Base-by-base conservation (phyloP, 2,329 filamentous ascomycete species). In the Beauveria rudraprayagi region DNA sequence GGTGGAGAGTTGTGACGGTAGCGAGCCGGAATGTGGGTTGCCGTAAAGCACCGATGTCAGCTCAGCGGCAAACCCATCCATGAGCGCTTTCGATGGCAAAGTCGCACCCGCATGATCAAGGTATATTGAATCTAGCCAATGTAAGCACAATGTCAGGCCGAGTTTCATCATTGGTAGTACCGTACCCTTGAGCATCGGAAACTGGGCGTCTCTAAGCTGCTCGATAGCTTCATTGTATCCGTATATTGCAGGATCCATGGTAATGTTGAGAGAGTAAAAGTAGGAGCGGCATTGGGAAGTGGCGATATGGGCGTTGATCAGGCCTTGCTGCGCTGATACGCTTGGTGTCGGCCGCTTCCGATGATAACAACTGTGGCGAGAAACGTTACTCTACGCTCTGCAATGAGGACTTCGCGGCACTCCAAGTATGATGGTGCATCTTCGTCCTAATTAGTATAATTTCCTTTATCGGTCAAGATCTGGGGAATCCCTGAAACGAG, bases 91-190 rank as follows among this genome's bases (percentile, higher is more conserved):
- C 47, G 91, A 80, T 70, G 89, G 91, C 1, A 89, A 78, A 0
- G 92, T 93, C n/a, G 91, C 90, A n/a, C 92, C 93, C 0, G 92
- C 92, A 87, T 97, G 92, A 68, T 97, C 93, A 61, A 97, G 86
- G 72, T 97, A 97, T 52, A 87, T 80, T 10, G 84, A 85, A 57
- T 83, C 90, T 93, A 60, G 6, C 37, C n/a, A 46, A 4, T 5
- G 24, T 59, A 22, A 59, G 47, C n/a, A 43, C 5, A 11, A 34
- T 7, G 24, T 30, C 47, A 26, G 11, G 26, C 2, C 26, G 3
- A 16, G 6, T 17, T 19, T 26, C 8, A 5, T n/a, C 5, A 24
- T 19, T 8, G 11, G 4, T 24, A 3, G 46, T 2, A 7, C 63
- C 69, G 61, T 70, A 87, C 88, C 86, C 75, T 82, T 77, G 48